A percentile compares a stretch with the other conserved stretches of the same genome.
These are phyloP conservation scores for Mycena olivaceomarginata DNA, from an alignment of 768 basidiomycete genomes.

Conservation along the genomic window DNA sequence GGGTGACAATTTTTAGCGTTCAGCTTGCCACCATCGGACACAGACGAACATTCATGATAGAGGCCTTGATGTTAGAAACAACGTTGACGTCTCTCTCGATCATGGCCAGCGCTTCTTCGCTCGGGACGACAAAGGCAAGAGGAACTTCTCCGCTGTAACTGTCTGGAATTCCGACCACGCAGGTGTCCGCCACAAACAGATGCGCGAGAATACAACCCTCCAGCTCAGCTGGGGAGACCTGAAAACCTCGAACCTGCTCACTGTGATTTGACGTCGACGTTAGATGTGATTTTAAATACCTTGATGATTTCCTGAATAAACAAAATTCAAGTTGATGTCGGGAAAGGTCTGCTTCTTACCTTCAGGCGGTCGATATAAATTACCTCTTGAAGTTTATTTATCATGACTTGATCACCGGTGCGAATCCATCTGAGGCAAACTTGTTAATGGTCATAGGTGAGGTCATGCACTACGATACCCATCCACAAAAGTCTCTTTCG, in stretches of 20 bases:
- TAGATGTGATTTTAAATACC: no score
- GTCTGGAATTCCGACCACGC: conserved; percentile 69
- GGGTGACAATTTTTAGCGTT: conserved; percentile 13
- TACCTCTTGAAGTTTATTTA: conserved; percentile 66
- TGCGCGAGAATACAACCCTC: conserved; percentile 66
- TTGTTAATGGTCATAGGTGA: no score
- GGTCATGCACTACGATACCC: no score
- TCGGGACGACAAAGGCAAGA: conserved; percentile 69
- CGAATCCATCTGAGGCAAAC: conserved; percentile 67
- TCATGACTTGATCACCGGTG: conserved; percentile 69
- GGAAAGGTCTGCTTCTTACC: conserved; percentile 44
- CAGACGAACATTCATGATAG: conserved; percentile 17
- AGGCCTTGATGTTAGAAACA: conserved; percentile 20
- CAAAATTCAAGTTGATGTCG: not conserved
- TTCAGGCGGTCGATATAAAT: conserved; percentile 74
- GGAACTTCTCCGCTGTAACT: conserved; percentile 74
- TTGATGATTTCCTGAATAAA: conserved; percentile 23
- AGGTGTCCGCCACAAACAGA: conserved; percentile 61
- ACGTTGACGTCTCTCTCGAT: conserved; percentile 33
- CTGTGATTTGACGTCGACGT: no score
- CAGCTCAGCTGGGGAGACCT: conserved; percentile 60
- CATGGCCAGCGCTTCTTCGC: conserved; percentile 52
- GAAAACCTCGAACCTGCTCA: conserved; percentile 48
- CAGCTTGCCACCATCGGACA: not conserved
- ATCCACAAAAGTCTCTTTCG: conserved; percentile 8